Base-by-base conservation (phyloP, 129 eudicot genomes). In the Ambrosia artemisiifolia region DNA sequence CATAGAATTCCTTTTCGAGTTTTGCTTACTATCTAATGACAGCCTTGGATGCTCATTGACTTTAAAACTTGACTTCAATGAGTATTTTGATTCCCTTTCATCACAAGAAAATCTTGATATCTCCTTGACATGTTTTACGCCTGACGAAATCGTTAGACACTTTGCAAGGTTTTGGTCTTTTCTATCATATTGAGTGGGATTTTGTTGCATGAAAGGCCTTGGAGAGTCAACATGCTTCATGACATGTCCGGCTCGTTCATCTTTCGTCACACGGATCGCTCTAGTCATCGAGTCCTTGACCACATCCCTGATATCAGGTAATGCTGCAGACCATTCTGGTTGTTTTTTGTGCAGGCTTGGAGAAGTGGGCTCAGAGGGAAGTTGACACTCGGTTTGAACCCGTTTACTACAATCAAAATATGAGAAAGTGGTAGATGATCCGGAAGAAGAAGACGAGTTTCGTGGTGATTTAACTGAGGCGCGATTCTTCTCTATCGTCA, bases 151-250 rank as follows among this genome's bases (percentile, higher is more conserved):
- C 71, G 79, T 84, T 20, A 56, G 78, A 72, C 70, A 30, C 84
- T 79, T 81, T 46, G 35, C 73, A 67, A 63, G 75, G 51, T 63
- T 72, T 43, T 75, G 81, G 44, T 67, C 73, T 36, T 92, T 79
- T 73, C 83, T 80, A 28, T 92, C 81, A 63, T 16, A 65, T 70
- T 80, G 76, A 55, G 48, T 77, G 5, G 73, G 34, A 71, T 69
- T 79, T 53, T 69, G 71, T 13, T 38, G 75, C 36, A 72, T 84
- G 24, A 75, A 35, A 72, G 90, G 96, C 84, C 98, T 93, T 20
- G 98, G 98, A 13, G 98, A 93, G 83, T 90, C 98, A n/a, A 87
- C 57, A 40, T 87, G 85, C 80, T 85, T 87, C 78, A 84, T 67
- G 30, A 67, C 77, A 14, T 35, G 71, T 28, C 76, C 72, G 12